Evolutionary conservation across 2,329 filamentous ascomycete genomes (phyloP), one percentile per base, ranked within the genome.

Genomic region (Calonectria pauciramosa): DNA sequence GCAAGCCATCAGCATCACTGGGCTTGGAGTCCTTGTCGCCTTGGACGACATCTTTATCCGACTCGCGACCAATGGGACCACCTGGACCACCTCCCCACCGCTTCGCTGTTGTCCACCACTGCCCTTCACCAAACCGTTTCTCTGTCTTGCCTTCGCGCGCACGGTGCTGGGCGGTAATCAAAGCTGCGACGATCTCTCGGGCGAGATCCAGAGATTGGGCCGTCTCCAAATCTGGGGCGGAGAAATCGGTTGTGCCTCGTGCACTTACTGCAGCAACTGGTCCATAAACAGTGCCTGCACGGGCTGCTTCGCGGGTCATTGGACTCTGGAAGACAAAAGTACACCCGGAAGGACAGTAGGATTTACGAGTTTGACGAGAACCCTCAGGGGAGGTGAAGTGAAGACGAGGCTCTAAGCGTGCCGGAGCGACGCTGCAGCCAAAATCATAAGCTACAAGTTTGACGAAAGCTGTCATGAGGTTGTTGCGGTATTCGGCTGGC

Each of bases 361-460:
- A 90, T 77, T 85, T 87, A 73, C 85, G 87, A 13, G 83, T 82
- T 13, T 73, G 75, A 16, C 64, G 78, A 76, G 75, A 80, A 75
- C 77, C 81, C 71, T 81, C 77, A 3, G 84, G 82, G n/a, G 86
- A 86, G 64, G 85, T 86, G 67, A 93, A 82, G 59, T 92, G 88
- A 26, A 93, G 85, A 3, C 92, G 88, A 13, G 92, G 92, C 78
- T 93, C 92, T 30, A 87, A 85, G 51, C 91, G 88, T 20, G 91
- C 86, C 32, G 89, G 86, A 3, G 87, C 86, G 64, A 92, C 89
- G 77, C 90, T 93, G 82, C 92, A 93, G 66, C 91, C 90, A 82
- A 93, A 93, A 76, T 93, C 91, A 79, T 93, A 93, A 23, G 91
- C 88, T 20, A 93, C 88, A 6, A 93, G 87, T 82, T 93, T 93